Base-by-base conservation (phyloP, 495 filamentous ascomycete species). In the Xylaria cubensis region DNA sequence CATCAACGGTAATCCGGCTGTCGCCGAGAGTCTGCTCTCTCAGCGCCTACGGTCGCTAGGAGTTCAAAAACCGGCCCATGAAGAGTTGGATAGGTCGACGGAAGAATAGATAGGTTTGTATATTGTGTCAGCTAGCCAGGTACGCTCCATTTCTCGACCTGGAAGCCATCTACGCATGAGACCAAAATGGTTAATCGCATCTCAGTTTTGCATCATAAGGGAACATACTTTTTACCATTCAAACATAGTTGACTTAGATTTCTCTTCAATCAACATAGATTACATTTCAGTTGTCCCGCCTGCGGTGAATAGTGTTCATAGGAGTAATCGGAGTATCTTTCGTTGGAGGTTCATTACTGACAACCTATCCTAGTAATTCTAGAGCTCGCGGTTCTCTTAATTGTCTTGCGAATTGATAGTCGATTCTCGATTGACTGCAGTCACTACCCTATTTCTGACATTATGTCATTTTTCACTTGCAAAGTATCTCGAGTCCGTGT, bases 41-140 rank as follows among this genome's bases (percentile, higher is more conserved):
- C 76, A 86, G 56, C 75, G 83, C n/a, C 69, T 86, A 32, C 75
- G 83, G 48, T 82, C 81, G 0, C 69, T 86, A 7, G 83, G 83
- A 6, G 80, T 82, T 29, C 70, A 79, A 48, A 70, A 69, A 13
- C 75, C 72, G 36, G 69, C 44, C n/a, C 24, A 42, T 12, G 41
- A 5, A 21, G 62, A 48, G 42, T 42, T 5, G 3, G 62, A 46
- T 36, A 41, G 7, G 58, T 17, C 55, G n/a, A 29, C 56, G n/a
- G 44, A 70, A 12, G 29, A 46, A 48, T 70, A 62, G 44, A 48
- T 39, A 42, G 46, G 50, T 41, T 42, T 68, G 65, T 44, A 42
- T 68, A 7, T 39, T 65, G 24, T 36, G 17, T 44, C 48, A 24
- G 62, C 21, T 29, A 64, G 53, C 53, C 1, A 17, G 26, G 24